phyloP scores from a whole-genome alignment of 352 stramenopile species.

The Albugo laibachii region DNA sequence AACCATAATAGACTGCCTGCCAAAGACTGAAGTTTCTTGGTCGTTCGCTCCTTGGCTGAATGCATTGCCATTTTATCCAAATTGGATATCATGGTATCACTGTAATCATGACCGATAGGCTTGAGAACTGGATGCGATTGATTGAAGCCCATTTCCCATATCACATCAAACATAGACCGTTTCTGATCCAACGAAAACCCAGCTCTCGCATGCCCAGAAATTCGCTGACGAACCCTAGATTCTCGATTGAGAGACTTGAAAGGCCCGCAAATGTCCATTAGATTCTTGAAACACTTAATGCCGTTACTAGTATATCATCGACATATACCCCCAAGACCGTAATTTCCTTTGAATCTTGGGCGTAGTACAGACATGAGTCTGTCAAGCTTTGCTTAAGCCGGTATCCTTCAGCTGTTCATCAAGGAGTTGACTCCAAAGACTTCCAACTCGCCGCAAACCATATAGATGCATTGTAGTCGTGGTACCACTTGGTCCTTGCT shows the following conservation, averaged over 20 bases:
- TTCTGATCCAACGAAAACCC: slow-evolving; percentile 11
- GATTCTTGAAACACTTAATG: not conserved
- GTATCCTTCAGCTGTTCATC: slow-evolving; percentile 4
- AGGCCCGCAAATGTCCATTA: slow-evolving; percentile 8
- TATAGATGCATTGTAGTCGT: not conserved
- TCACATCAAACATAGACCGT: slow-evolving; percentile 7
- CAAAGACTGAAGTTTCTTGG: slow-evolving; percentile 13
- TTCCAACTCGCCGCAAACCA: slow-evolving; percentile 11
- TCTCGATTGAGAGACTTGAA: slow-evolving; percentile 8
- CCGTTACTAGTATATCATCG: slow-evolving; percentile 15
- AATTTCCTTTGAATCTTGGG: not conserved
- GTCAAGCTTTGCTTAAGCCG: slow-evolving; percentile 7
- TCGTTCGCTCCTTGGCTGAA: slow-evolving; percentile 3
- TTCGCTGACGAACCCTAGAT: slow-evolving; percentile 7
- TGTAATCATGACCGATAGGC: slow-evolving; percentile 3
- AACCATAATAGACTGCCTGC: slow-evolving; percentile 15
- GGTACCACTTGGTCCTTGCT: no score
- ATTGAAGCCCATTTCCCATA: slow-evolving; percentile 6
- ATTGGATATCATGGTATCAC: not conserved
- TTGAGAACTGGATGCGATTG: slow-evolving; percentile 5
- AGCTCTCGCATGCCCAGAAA: slow-evolving; percentile 10
- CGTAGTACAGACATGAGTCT: slow-evolving; percentile 13
- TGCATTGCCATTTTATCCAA: slow-evolving; percentile 1
- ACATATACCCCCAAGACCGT: slow-evolving; percentile 10
- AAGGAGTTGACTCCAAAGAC: slow-evolving; percentile 5